These are phyloP conservation scores for Cladosporium sphaerospermum DNA, from an alignment of 2,329 filamentous ascomycete species.

Conservation along the genomic window DNA sequence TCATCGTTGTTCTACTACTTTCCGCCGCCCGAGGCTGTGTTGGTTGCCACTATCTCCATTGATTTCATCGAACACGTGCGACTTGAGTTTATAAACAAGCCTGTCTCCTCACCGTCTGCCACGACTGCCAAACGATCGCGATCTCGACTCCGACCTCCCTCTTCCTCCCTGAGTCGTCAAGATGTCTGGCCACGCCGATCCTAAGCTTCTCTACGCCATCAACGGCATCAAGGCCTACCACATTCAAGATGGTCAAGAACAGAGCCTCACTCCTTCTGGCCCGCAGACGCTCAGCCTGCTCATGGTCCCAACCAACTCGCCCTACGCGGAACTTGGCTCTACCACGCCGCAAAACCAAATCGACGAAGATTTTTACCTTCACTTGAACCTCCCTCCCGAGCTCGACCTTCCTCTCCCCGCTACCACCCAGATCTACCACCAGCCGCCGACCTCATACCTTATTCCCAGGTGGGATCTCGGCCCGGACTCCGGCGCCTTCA, in stretches of 20 bases:
- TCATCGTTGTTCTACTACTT: background rate
- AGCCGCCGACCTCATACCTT: slow-evolving; percentile 85
- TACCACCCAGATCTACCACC: slow-evolving; percentile 95
- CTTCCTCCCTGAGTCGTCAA: slow-evolving; percentile 12
- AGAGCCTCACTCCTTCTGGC: slow-evolving; percentile 73
- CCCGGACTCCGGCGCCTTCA: slow-evolving; percentile 82
- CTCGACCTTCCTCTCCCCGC: slow-evolving; percentile 88
- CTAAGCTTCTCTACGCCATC: slow-evolving; percentile 54
- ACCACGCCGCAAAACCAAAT: slow-evolving; percentile 50
- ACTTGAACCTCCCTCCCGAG: slow-evolving; percentile 89
- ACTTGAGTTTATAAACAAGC: background rate
- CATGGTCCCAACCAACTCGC: slow-evolving; percentile 88
- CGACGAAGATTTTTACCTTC: slow-evolving; percentile 93
- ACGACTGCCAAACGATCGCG: background rate
- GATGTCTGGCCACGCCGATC: slow-evolving; percentile 49
- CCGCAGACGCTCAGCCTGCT: slow-evolving; percentile 86
- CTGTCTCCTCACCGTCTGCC: background rate
- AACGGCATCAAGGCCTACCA: slow-evolving; percentile 87
- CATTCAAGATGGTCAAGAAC: slow-evolving; percentile 79
- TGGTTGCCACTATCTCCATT: background rate
- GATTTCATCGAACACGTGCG: background rate
- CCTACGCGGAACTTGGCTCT: slow-evolving; percentile 52
- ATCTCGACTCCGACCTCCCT: background rate
- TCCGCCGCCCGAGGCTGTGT: slow-evolving; percentile 1
- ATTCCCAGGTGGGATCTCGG: slow-evolving; percentile 94